Conservation (phyloP, 2,329 filamentous ascomycete genomes). For the Beauveria sp. region DNA sequence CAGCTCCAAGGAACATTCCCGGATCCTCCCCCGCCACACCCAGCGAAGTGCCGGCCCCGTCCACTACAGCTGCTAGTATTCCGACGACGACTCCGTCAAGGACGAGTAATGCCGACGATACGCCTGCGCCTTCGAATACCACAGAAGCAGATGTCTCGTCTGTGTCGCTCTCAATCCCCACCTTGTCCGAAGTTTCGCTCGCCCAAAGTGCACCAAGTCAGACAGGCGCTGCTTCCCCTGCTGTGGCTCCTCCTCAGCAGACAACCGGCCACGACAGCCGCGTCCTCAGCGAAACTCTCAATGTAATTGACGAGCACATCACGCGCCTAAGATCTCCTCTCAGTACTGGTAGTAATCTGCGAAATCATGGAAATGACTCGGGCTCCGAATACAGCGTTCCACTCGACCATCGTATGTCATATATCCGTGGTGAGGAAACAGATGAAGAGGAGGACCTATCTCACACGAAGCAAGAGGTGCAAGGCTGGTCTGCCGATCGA, state of each 20-base stretch:
- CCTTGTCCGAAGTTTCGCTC: constrained; percentile 17
- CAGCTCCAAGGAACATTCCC: constrained; percentile 39
- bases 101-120: constrained; percentile 7
- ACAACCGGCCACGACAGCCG: constrained; percentile 42
- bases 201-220: constrained; percentile 18
- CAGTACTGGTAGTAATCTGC: constrained; percentile 38
- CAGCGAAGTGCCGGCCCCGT: background rate
- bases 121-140: constrained; percentile 17
- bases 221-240: constrained; percentile 21
- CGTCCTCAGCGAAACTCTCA: constrained; percentile 89
- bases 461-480: constrained; percentile 67
- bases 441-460: constrained; percentile 80
- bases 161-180: constrained; percentile 23
- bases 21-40: constrained; percentile 15
- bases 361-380: constrained; percentile 60
- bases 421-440: constrained; percentile 89
- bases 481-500: constrained; percentile 69
- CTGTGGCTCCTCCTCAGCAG: constrained; percentile 35
- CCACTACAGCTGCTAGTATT: background rate
- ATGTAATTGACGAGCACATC: constrained; percentile 95
- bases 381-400: constrained; percentile 86
- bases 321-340: constrained; percentile 65
- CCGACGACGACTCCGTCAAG: constrained; percentile 14
- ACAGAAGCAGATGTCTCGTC: constrained; percentile 12
- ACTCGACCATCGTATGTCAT: constrained; percentile 70